A percentile compares a stretch with the other conserved stretches of the same genome.
Evolutionary conservation across 257 asterid genomes (phyloP).

Genomic region (Avicennia marina): DNA sequence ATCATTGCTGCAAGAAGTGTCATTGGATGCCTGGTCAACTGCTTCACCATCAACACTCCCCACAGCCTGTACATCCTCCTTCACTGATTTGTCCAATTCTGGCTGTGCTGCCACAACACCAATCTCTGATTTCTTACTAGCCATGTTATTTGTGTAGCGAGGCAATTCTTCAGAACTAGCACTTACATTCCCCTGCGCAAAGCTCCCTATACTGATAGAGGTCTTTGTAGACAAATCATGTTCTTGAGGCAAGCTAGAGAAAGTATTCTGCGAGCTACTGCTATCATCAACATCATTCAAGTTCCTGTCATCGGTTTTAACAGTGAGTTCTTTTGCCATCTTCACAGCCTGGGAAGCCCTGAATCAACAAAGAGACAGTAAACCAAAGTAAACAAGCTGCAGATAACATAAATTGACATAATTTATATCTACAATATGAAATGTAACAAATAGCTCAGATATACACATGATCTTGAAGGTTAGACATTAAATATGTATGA

Average conservation of each 20-base stretch:
- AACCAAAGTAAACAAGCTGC: slow-evolving; percentile 15
- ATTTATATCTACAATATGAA: slow-evolving; percentile 15
- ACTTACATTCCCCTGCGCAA: slow-evolving; percentile 76
- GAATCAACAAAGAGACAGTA: slow-evolving; percentile 20
- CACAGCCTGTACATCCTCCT: slow-evolving; percentile 41
- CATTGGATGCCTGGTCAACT: slow-evolving; percentile 48
- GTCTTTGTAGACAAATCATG: slow-evolving; percentile 73
- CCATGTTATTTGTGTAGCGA: slow-evolving; percentile 26
- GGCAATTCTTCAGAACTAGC: slow-evolving; percentile 83
- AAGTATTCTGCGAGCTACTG: slow-evolving; percentile 81
- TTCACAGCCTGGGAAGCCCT: slow-evolving; percentile 98
- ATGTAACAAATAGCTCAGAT: slow-evolving; percentile 7
- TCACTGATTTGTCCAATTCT: slow-evolving; percentile 37
- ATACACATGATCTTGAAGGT: slow-evolving; percentile 5
- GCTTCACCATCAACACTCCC: slow-evolving; percentile 48
- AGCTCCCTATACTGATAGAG: slow-evolving; percentile 80
- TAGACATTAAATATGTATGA: slow-evolving; percentile 10
- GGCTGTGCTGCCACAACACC: slow-evolving; percentile 29
- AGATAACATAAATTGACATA: slow-evolving; percentile 6
- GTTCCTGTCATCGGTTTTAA: slow-evolving; percentile 62
- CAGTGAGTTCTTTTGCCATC: slow-evolving; percentile 78
- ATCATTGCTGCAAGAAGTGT: slow-evolving; percentile 50
- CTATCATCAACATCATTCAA: slow-evolving; percentile 71
- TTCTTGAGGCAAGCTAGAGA: slow-evolving; percentile 90
- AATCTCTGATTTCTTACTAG: slow-evolving; percentile 38